These are phyloP conservation scores for Endotrypanum monterogeii DNA, from an alignment of 208 protist species.

Conservation along the genomic window DNA sequence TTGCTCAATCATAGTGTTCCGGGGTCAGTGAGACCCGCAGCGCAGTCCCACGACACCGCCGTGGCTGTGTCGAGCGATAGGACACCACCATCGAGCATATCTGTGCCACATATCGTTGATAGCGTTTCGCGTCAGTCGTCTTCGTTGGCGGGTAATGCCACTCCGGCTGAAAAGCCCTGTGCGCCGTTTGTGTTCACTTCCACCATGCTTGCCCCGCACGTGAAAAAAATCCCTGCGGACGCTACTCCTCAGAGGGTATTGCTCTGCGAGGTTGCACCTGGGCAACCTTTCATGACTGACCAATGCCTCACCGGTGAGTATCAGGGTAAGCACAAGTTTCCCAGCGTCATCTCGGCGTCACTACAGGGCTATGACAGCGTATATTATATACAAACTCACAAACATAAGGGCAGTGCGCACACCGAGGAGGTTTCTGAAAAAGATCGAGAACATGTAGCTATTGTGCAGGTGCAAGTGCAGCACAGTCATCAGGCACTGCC, in stretches of 20 bases:
- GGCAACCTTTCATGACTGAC: constrained; percentile 38
- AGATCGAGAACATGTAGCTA: constrained; percentile 9
- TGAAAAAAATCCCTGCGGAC: constrained; percentile 31
- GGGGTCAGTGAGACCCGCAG: constrained; percentile 6
- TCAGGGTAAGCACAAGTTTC: constrained; percentile 13
- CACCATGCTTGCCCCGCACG: constrained; percentile 47
- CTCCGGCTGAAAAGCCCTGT: constrained; percentile 14
- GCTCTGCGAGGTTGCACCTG: constrained; percentile 72
- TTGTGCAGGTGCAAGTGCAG: constrained; percentile 43
- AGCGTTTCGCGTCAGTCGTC: neutral
- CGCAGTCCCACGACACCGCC: constrained; percentile 10
- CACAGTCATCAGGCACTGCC: constrained; percentile 70
- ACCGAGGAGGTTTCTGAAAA: constrained; percentile 15
- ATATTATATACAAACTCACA: constrained; percentile 26
- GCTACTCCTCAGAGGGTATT: constrained; percentile 48
- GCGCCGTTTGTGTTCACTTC: constrained; percentile 64
- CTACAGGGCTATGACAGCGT: constrained; percentile 54
- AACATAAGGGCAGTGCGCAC: constrained; percentile 10
- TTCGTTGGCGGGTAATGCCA: neutral
- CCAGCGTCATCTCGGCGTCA: constrained; percentile 3
- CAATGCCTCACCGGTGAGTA: constrained; percentile 28
- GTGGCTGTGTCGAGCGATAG: constrained; percentile 7
- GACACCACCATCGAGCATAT: constrained; percentile 17
- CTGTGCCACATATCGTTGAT: constrained; percentile 4
- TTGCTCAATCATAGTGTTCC: constrained; percentile 30